Conservation (phyloP, 306 rosid species). For the Acmispon strigosus region DNA sequence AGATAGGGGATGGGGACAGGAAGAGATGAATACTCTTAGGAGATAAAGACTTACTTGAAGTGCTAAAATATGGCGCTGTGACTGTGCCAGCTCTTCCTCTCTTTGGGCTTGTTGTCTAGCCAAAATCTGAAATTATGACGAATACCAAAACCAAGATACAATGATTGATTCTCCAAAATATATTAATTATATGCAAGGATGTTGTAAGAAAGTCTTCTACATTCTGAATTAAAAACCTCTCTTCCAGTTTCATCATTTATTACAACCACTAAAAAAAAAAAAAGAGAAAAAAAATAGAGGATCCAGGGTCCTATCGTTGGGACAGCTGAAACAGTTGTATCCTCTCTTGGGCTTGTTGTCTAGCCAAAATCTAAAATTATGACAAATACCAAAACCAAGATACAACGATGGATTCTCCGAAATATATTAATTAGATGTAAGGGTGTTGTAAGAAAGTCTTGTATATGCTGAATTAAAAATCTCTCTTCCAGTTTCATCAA, state of each 20-base stretch:
- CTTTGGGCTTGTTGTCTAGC: constrained; percentile 99
- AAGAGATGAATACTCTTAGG: constrained; percentile 6
- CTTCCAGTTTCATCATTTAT: background rate
- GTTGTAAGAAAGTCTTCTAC: background rate
- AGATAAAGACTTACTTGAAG: constrained; percentile 69
- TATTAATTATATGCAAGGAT: background rate
- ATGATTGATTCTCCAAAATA: constrained; percentile 12
- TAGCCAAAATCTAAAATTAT: constrained; percentile 75
- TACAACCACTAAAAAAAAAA: background rate
- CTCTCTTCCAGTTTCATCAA: no score
- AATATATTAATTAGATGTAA: constrained; percentile 4
- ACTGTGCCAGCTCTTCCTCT: constrained; percentile 90
- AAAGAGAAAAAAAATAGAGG: background rate
- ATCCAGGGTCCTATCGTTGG: background rate
- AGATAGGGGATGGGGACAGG: background rate
- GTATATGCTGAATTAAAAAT: background rate
- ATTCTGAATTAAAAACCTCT: background rate
- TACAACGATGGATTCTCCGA: constrained; percentile 7
- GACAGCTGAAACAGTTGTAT: constrained; percentile 6
- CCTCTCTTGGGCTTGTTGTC: constrained; percentile 99
- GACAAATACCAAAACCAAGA: constrained; percentile 8
- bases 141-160: constrained; percentile 8
- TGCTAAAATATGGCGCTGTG: constrained; percentile 96
- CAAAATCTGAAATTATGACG: constrained; percentile 55
- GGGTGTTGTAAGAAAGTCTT: background rate